Percentiles rank a stretch among this genome's conserved stretches.
These are phyloP conservation scores for Trichoderma atrobrunneum DNA, from an alignment of 2,329 filamentous ascomycete species.

Conservation along the genomic window DNA sequence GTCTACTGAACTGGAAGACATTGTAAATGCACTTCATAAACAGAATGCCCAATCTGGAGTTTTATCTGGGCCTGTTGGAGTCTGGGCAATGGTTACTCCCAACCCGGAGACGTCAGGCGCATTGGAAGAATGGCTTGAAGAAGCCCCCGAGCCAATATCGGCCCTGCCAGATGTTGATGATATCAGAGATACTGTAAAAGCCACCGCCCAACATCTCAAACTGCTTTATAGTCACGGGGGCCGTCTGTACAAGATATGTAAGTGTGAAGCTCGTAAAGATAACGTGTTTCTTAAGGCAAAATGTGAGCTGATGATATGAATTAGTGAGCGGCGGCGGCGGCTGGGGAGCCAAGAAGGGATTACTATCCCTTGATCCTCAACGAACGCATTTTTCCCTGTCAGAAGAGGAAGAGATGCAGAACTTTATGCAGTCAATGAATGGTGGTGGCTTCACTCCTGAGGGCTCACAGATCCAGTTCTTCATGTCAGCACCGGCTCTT, in stretches of 20 bases:
- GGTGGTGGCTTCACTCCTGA: slow-evolving; percentile 54
- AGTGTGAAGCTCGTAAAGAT: slow-evolving; percentile 9
- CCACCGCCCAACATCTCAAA: slow-evolving; percentile 31
- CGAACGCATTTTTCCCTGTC: slow-evolving; percentile 45
- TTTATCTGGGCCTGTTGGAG: slow-evolving; percentile 51
- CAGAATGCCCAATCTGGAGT: slow-evolving; percentile 27
- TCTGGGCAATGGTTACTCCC: slow-evolving; percentile 72
- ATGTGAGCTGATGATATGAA: background rate
- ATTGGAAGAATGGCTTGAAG: slow-evolving; percentile 7
- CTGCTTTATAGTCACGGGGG: slow-evolving; percentile 42
- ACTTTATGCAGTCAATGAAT: slow-evolving; percentile 51
- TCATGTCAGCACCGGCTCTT: slow-evolving; percentile 41
- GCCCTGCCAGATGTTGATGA: slow-evolving; percentile 6
- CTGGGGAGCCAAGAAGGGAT: slow-evolving; percentile 77
- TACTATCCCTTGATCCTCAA: slow-evolving; percentile 75
- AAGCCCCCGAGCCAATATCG: slow-evolving; percentile 20
- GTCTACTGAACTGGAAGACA: slow-evolving; percentile 67
- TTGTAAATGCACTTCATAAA: slow-evolving; percentile 59
- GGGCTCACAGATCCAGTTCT: slow-evolving; percentile 66
- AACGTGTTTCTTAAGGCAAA: background rate
- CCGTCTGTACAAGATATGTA: slow-evolving; percentile 43
- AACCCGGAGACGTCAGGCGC: slow-evolving; percentile 17
- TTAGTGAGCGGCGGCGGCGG: slow-evolving; percentile 76
- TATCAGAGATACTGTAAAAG: slow-evolving; percentile 23
- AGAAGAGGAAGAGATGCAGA: slow-evolving; percentile 51